Base-by-base conservation (phyloP, 2,329 filamentous ascomycete species). In the Arachnomyces sp. region DNA sequence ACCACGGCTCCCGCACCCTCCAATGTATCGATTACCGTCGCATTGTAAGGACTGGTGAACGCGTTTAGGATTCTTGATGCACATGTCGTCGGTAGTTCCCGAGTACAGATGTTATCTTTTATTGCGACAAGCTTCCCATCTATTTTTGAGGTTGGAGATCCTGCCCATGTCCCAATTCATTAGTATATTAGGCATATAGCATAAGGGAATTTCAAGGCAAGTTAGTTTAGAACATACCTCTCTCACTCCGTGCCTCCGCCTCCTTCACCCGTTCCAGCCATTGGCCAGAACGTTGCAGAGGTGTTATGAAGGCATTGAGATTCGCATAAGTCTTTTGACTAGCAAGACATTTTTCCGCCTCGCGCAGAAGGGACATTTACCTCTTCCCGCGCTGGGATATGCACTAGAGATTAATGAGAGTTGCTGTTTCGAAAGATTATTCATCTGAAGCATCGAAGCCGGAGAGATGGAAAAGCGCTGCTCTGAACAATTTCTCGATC, bases 21-120 rank as follows among this genome's bases (percentile, higher is more conserved):
- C 28, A 95, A 72, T 52, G 81, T 75, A 38, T 72, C 66, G 28
- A 93, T 78, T 13, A 95, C 80, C 7, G 86, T 90, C 13, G 90
- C 87, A 57, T 89, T 78, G 61, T 84, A 90, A 3, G 89, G 86
- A 45, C 84, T 87, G 28, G 62, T 67, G 61, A 89, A 86, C 45
- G 69, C 70, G n/a, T 71, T 58, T 31, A 96, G 75, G 40, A 87
- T 84, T 14, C 68, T 68, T 2, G 90, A 95, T 47, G 80, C 86
- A 63, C 88, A 94, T 65, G 89, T 93, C 16, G 89, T 95, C 1
- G 76, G 74, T n/a, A 77, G 62, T 28, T 72, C 65, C 14, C 57
- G 59, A 1, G 82, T 84, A 39, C 80, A 76, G 48, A 89, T 86
- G 56, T 88, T 89, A 65, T 89, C 84, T 57, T 89, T 89, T 39